These are phyloP conservation scores for Suillus hirtellus DNA, from an alignment of 768 basidiomycete genomes.

Conservation along the genomic window DNA sequence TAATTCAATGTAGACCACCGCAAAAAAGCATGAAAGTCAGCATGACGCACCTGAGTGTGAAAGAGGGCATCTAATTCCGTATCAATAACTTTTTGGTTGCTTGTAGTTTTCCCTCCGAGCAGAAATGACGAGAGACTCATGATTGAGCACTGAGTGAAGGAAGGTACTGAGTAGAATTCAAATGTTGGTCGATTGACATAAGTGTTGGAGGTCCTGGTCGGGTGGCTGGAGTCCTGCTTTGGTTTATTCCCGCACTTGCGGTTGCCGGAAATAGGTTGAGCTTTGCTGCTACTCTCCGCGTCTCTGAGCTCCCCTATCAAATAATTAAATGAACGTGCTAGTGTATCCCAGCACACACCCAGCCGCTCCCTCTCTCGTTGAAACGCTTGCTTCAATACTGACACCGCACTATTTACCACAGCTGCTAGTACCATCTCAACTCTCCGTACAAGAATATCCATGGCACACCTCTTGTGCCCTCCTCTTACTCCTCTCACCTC, in stretches of 20 bases:
- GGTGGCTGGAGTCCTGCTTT: not conserved
- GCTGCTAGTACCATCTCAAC: constrained; percentile 52
- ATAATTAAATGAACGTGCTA: constrained; percentile 64
- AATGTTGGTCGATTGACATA: not conserved
- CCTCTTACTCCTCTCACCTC: constrained; percentile 73
- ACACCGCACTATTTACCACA: constrained; percentile 80
- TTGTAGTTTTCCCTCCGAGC: constrained; percentile 34
- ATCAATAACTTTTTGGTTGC: constrained; percentile 47
- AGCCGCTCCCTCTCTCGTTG: constrained; percentile 44
- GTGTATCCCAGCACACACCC: constrained; percentile 68
- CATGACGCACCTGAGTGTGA: constrained; percentile 47
- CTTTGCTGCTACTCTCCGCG: too few species aligned
- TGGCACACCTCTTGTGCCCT: constrained; percentile 79
- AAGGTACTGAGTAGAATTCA: not conserved
- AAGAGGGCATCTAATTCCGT: constrained; percentile 66
- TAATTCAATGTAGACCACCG: not conserved
- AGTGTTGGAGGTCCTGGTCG: not conserved
- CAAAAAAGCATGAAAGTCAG: not conserved
- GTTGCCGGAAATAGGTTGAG: too few species aligned
- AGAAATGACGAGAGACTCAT: constrained; percentile 64
- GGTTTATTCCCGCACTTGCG: too few species aligned
- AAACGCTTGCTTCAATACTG: constrained; percentile 57
- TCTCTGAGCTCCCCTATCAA: too few species aligned
- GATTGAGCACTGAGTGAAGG: not conserved
- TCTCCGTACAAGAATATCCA: constrained; percentile 64